Base-by-base conservation (phyloP, 1,139 yeast species). In the Hyphopichia khmerensis region DNA sequence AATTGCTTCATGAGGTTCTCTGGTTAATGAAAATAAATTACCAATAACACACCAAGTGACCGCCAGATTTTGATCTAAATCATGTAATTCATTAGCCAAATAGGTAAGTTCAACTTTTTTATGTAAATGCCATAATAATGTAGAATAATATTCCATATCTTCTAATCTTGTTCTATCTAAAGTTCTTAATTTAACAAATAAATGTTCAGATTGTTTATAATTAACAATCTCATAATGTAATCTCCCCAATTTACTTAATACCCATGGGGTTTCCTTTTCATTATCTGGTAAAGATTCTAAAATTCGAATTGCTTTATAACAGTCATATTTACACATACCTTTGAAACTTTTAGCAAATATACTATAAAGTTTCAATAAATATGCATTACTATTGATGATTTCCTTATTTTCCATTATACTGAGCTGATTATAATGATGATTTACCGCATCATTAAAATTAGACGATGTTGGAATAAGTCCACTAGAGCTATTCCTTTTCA, bases 1-100 rank as follows among this genome's bases (percentile, higher is more conserved):
- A 35, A 91, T 82, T 0, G 99, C 96, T 59, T 88, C 96, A 49
- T 87, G 96, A 3, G 95, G 87, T 54, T 93, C 97, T 48, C 89
- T 74, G 33, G 80, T 82, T 33, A 91, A 69, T 11, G 97, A 88
- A 52, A 88, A 88, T 39, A 93, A 77, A 60, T 95, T 93, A 2
- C 99, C 99, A 41, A 90, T 72, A 0, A 87, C 84, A 55, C 95
- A 87, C 99, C 99, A 93, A 0, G 97, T 84, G 48, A 89, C 85
- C 2, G 96, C 86, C 8, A 84, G 72, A 24, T 75, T 65, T 11
- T 85, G 72, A 52, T 83, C 82, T 24, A 84, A 67, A 48, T 83
- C 89, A 50, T 86, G 74, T 35, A 90, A 67, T 52, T 90, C 97
- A 56, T 87, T 89, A 5, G 96, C 88, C 45, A 95, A 69, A 55